phyloP scores from a whole-genome alignment of 345 rosid species.

The Camelina sativa region DNA sequence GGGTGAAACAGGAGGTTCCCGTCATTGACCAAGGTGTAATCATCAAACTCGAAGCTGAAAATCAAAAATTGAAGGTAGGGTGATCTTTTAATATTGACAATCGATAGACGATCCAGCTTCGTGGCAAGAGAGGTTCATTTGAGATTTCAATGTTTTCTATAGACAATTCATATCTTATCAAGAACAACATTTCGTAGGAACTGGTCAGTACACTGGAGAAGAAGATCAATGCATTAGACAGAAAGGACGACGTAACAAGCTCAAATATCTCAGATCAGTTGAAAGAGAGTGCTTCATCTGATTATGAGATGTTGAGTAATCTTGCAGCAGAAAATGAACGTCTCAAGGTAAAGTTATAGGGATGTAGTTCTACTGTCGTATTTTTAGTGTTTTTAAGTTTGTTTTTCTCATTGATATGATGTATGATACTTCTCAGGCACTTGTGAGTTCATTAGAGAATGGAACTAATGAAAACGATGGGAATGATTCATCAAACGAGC shows the following conservation, averaged over 20 bases:
- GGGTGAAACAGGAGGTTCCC: constrained; percentile 58
- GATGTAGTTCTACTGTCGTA: neutral
- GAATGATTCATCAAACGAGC: constrained; percentile 45
- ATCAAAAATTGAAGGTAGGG: constrained; percentile 77
- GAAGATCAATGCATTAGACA: constrained; percentile 77
- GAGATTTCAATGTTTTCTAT: constrained; percentile 11
- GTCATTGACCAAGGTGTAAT: constrained; percentile 58
- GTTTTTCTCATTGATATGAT: constrained; percentile 24
- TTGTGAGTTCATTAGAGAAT: constrained; percentile 71
- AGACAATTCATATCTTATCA: constrained; percentile 15
- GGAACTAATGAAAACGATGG: constrained; percentile 66
- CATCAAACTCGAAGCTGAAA: constrained; percentile 74
- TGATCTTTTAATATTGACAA: constrained; percentile 16
- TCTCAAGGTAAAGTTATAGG: constrained; percentile 60
- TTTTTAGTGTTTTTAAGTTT: constrained; percentile 13
- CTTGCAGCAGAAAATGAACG: constrained; percentile 85
- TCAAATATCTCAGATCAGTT: constrained; percentile 66
- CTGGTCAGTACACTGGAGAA: constrained; percentile 73
- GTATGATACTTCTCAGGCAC: constrained; percentile 51
- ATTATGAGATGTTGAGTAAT: constrained; percentile 60
- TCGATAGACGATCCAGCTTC: constrained; percentile 18
- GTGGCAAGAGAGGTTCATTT: neutral
- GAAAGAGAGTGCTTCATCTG: constrained; percentile 51
- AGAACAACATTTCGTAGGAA: constrained; percentile 46
- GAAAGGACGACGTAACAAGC: constrained; percentile 65